A percentile compares a stretch with the other conserved stretches of the same genome.
phyloP scores from a whole-genome alignment of 1,139 yeast species.

The Kazachstania sp. region DNA sequence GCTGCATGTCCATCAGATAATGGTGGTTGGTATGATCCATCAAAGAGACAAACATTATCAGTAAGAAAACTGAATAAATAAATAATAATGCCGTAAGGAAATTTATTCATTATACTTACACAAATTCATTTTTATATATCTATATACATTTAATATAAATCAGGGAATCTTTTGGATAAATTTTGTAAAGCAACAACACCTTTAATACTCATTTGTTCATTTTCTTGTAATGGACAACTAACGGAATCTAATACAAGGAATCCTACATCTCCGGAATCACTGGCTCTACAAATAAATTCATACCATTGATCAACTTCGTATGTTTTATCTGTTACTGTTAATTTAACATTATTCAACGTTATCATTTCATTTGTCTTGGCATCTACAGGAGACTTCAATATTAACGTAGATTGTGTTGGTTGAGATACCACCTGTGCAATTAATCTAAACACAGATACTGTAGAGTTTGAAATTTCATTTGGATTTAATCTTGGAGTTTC shows the following conservation, averaged over 20 bases:
- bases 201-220: slow-evolving; percentile 25
- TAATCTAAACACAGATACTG: slow-evolving; percentile 26
- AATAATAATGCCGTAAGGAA: not conserved
- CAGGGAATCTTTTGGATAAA: slow-evolving; percentile 25
- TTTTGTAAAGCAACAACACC: slow-evolving; percentile 29
- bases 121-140: not conserved
- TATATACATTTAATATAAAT: slow-evolving; percentile 16
- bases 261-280: slow-evolving; percentile 30
- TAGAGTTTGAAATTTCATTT: slow-evolving; percentile 19
- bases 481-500: slow-evolving; percentile 31
- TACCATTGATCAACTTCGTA: slow-evolving; percentile 27
- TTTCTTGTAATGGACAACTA: slow-evolving; percentile 21
- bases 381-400: slow-evolving; percentile 22
- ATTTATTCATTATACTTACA: not conserved
- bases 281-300: slow-evolving; percentile 29
- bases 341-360: slow-evolving; percentile 23
- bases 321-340: slow-evolving; percentile 18
- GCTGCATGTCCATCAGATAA: slow-evolving; percentile 55
- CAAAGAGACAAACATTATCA: slow-evolving; percentile 33
- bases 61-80: slow-evolving; percentile 23
- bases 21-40: slow-evolving; percentile 43
- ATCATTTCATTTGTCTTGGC: slow-evolving; percentile 24
- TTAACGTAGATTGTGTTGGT: slow-evolving; percentile 24
- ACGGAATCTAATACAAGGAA: slow-evolving; percentile 29
- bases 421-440: slow-evolving; percentile 29